A percentile compares a stretch with the other conserved stretches of the same genome.
These are phyloP conservation scores for Stentor coeruleus DNA, from an alignment of 73 alveolate species.

Conservation along the genomic window DNA sequence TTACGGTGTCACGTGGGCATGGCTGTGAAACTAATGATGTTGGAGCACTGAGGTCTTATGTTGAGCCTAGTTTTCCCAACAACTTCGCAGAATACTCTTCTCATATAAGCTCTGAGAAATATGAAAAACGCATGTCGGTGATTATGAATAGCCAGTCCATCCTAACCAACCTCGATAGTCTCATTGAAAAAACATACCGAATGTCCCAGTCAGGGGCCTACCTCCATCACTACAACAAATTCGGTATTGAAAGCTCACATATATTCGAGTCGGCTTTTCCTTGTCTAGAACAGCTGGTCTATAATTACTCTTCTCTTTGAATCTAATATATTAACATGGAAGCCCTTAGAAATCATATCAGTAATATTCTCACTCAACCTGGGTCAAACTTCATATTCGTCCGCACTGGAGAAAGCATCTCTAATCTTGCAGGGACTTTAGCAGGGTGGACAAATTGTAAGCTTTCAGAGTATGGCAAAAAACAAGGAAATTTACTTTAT, in stretches of 20 bases:
- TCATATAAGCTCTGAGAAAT: neutral
- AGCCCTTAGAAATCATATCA: neutral
- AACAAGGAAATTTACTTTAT: conserved; percentile 46
- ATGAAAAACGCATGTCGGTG: conserved; percentile 23
- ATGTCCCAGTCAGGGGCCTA: conserved; percentile 29
- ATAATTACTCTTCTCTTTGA: conserved; percentile 13
- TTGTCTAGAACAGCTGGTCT: neutral
- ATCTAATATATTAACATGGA: neutral
- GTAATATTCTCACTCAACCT: neutral
- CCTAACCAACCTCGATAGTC: neutral
- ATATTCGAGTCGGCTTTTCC: conserved; percentile 24
- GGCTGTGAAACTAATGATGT: neutral
- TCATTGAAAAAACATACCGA: conserved; percentile 4
- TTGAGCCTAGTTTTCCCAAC: neutral
- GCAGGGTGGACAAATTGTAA: conserved; percentile 64
- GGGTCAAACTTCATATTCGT: neutral
- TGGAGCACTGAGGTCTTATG: neutral
- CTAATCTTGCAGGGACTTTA: conserved; percentile 54
- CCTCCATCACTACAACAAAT: conserved; percentile 21
- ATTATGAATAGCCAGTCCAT: conserved; percentile 17
- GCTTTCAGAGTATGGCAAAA: conserved; percentile 56
- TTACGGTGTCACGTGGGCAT: neutral
- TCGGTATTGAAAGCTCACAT: conserved; percentile 7
- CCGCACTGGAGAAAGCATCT: conserved; percentile 9
- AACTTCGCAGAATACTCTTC: neutral